Evolutionary conservation across 495 filamentous ascomycete genomes (phyloP).

Genomic region (Halenospora varia): DNA sequence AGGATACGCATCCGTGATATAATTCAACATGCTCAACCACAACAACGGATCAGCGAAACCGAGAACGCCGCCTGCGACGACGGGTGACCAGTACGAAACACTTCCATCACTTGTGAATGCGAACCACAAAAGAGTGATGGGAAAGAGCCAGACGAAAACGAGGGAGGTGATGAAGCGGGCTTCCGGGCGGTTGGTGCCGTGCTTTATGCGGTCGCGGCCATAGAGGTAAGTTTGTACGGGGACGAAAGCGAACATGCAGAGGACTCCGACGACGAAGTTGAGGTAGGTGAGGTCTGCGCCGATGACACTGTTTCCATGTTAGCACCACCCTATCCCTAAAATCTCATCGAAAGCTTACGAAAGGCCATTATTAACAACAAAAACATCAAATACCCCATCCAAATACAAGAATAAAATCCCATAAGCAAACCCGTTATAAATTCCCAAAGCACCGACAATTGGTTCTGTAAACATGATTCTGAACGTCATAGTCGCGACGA

Average conservation of each 20-base stretch:
- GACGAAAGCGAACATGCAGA: constrained; percentile 33
- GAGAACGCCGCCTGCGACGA: constrained; percentile 31
- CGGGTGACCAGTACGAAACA: constrained; percentile 33
- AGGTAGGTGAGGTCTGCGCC: constrained; percentile 35
- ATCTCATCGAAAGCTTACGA: too few relatives aligned
- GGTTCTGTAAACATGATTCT: constrained; percentile 35
- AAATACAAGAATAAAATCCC: constrained; percentile 33
- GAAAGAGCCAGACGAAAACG: constrained; percentile 34
- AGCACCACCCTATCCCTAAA: not conserved
- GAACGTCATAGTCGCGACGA: constrained; percentile 35
- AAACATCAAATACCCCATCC: constrained; percentile 36
- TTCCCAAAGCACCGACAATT: constrained; percentile 32
- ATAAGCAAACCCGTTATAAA: constrained; percentile 36
- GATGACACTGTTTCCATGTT: constrained; percentile 26
- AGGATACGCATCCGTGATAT: constrained; percentile 36
- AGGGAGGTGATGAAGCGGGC: constrained; percentile 35
- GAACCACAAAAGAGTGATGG: constrained; percentile 35
- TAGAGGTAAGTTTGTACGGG: constrained; percentile 36
- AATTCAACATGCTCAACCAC: constrained; percentile 36
- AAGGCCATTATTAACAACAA: constrained; percentile 33
- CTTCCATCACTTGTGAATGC: constrained; percentile 35
- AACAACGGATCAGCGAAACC: constrained; percentile 35
- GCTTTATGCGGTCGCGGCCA: constrained; percentile 28
- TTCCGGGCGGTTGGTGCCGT: constrained; percentile 31
- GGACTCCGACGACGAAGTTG: constrained; percentile 34